Base-by-base conservation (phyloP, 1,284 basidiomycete genomes). In the Ustilago curta region DNA sequence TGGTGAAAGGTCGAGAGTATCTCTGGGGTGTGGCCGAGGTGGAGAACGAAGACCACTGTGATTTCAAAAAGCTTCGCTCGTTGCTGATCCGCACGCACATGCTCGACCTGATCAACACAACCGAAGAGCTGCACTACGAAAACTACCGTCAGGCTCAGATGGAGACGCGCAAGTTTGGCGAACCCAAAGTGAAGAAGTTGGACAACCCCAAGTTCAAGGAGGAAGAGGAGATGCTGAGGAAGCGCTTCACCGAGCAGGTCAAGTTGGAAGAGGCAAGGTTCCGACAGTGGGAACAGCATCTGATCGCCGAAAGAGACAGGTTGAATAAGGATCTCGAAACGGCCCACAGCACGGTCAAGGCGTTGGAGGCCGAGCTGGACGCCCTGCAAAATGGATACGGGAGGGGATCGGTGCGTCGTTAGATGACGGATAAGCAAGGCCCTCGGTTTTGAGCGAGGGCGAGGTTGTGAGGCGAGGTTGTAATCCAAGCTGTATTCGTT, bases 161-260 rank as follows among this genome's bases (percentile, higher is more conserved):
- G 97, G 97, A 99, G 89, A 98, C 96, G 19, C 91, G 97, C 87
- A 99, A 99, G 88, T 97, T 95, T 79, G 96, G 96, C 78, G 97
- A 99, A 87, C 91, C 95, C 79, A 98, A 98, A 88, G 94, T 97
- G 81, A 96, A 95, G 90, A 98, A 97, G 88, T 89, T 95, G 77
- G 96, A 99, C 87, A 99, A 99, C 87, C 97, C 97, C 82, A 98
- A 98, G 87, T 99, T 97, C 91, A 96, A 96, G 88, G 97, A 99
- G 86, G 96, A 99, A 87, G 96, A 99, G 86, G 96, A 99, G 87
- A 89, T 91, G 53, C 90, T 99, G 74, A 89, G 96, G 83, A 97
- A 96, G 89, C 90, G 95, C 70, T 99, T 99, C 87, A 99, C 96
- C 35, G 97, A 99, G 86, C 96, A 99, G 88, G 97, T 99, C 89